These are phyloP conservation scores for Marchantia polymorpha DNA, from an alignment of 225 moss, liverwort and hornwort genomes.

Conservation along the genomic window DNA sequence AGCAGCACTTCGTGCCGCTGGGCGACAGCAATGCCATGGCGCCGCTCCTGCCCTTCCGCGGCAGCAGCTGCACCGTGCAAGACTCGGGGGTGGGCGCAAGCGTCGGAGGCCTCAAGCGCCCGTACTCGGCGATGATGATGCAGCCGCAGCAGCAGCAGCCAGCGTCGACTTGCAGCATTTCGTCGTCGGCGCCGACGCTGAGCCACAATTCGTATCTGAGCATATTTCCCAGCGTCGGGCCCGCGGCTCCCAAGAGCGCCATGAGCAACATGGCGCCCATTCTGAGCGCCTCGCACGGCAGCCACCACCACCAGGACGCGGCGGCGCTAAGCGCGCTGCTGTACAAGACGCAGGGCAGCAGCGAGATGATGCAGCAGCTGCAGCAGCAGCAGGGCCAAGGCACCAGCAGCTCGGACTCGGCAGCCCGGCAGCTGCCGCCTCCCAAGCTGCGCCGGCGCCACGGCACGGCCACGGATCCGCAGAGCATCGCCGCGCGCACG, in stretches of 20 bases:
- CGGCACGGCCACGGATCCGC: constrained; percentile 51
- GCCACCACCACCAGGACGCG: constrained; percentile 34
- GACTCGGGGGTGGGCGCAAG: background rate
- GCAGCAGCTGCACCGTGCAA: background rate
- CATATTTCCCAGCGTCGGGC: background rate
- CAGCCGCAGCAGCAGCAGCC: constrained; percentile 10
- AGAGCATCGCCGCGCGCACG: constrained; percentile 76
- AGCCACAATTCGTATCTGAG: background rate
- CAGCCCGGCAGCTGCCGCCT: constrained; percentile 31
- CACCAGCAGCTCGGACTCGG: background rate
- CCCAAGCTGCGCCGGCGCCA: constrained; percentile 47
- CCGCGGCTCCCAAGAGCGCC: background rate
- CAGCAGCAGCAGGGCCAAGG: constrained; percentile 24
- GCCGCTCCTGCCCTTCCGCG: background rate
- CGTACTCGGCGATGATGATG: constrained; percentile 32
- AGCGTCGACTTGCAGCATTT: constrained; percentile 23
- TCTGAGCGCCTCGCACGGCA: constrained; percentile 8
- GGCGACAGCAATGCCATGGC: background rate
- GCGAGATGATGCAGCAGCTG: constrained; percentile 34
- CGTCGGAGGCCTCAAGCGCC: constrained; percentile 29
- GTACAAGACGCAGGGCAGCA: constrained; percentile 32
- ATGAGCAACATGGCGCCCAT: background rate
- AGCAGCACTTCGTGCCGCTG: background rate
- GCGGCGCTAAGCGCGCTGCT: constrained; percentile 45
- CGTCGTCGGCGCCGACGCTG: constrained; percentile 1